Evolutionary conservation across 2,329 filamentous ascomycete genomes (phyloP).

Genomic region (Helotiales sp.): DNA sequence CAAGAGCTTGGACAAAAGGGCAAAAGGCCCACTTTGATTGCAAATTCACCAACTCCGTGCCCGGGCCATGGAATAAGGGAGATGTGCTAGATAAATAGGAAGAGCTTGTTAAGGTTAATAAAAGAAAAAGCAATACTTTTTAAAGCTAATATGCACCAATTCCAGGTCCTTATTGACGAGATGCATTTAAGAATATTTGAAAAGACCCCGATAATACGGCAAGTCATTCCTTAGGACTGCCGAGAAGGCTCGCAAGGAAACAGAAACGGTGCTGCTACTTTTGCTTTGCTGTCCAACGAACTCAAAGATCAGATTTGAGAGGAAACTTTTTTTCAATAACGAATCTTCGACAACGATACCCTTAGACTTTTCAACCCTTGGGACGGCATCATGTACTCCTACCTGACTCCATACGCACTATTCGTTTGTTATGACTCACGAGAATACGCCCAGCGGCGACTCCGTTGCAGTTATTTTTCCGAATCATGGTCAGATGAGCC

Average conservation of each 20-base stretch:
- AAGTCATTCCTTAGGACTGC: not conserved
- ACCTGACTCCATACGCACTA: not conserved
- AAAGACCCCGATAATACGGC: too few relatives aligned
- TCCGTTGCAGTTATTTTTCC: not conserved
- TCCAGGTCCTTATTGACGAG: too few relatives aligned
- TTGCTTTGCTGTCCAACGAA: not conserved
- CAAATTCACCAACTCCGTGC: too few relatives aligned
- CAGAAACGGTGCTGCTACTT: not conserved
- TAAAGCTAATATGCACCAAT: too few relatives aligned
- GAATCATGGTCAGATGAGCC: not conserved
- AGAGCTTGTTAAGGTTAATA: too few relatives aligned
- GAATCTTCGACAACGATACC: conserved; percentile 15
- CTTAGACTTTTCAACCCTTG: conserved; percentile 4
- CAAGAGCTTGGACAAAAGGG: too few relatives aligned
- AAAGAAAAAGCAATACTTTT: too few relatives aligned
- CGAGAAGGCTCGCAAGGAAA: not conserved
- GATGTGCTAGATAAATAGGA: too few relatives aligned
- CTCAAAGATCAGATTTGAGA: conserved; percentile 2
- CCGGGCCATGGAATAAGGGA: too few relatives aligned
- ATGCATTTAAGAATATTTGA: too few relatives aligned
- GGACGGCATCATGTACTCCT: conserved; percentile 1
- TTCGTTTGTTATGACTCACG: not conserved
- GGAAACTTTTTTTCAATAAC: conserved; percentile 7
- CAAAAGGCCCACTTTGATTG: too few relatives aligned
- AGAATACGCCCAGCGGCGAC: not conserved